Evolutionary conservation across 2,329 filamentous ascomycete genomes (phyloP), one percentile per base, ranked within the genome.

Genomic region (Fusarium sp.): DNA sequence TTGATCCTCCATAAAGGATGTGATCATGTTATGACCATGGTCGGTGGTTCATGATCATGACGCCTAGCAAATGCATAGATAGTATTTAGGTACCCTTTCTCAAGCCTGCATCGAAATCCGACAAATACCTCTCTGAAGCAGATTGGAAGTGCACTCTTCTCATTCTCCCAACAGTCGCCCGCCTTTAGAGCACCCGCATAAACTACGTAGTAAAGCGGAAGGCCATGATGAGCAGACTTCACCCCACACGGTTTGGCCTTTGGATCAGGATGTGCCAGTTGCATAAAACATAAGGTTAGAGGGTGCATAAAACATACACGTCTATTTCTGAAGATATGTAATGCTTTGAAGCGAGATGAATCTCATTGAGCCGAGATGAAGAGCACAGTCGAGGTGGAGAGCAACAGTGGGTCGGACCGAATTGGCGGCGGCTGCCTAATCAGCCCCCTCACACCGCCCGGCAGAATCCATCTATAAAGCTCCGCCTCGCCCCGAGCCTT

Each of bases 391-490:
- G 4, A 44, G 20, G 20, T 25, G 42, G 42, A n/a, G 20, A 16
- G 14, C 9, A 11, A 4, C 2, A 4, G 23, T 25, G 13, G 8
- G 23, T 27, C 14, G n/a, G 44, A 13, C 44, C 44, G 44, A 29
- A 25, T 49, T 49, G 44, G n/a, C 23, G n/a, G 14, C 14, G 23
- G 44, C 3, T 49, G 23, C 49, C 38, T 23, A 54, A 54, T 54
- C 50, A 54, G 29, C 31, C 20, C 3, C 23, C 13, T 1, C 20
- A 56, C 38, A 54, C 50, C 50, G 54, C 44, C 54, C 44, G 49
- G 56, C 61, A 62, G 33, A 11, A 36, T 6, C 1, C 4, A 1
- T 25, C 8, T 79, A 81, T 81, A 81, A 76, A 81, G 49, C 3
- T 7, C 13, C 42, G 11, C 33, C 49, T 34, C 23, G 20, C 31